Evolutionary conservation across 2,329 filamentous ascomycete genomes (phyloP), one percentile per base, ranked within the genome.

Genomic region (Rugonectria rugulosa): DNA sequence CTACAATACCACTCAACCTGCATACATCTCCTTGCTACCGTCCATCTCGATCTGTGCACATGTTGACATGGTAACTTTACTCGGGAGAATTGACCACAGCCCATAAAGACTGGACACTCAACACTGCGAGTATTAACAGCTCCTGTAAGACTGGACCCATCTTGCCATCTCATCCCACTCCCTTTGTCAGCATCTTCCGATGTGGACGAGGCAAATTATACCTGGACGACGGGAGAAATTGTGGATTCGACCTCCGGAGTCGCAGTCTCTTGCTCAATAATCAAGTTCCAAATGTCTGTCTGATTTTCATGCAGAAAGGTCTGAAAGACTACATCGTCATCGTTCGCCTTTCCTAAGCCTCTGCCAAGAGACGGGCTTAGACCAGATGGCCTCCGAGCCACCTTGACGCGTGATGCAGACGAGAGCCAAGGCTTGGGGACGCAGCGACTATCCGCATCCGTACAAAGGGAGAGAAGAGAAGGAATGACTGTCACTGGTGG

Each of bases 121-220:
- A 7, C 6, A 27, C 24, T 27, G 24, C 6, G 24, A n/a, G n/a
- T n/a, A n/a, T n/a, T n/a, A n/a, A n/a, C n/a, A n/a, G n/a, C n/a
- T n/a, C n/a, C n/a, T n/a, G n/a, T n/a, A n/a, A n/a, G n/a, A n/a
- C n/a, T n/a, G n/a, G n/a, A n/a, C n/a, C n/a, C n/a, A n/a, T n/a
- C n/a, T n/a, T n/a, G n/a, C n/a, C n/a, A n/a, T n/a, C 24, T 14
- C 29, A 38, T 38, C 43, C 43, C 51, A 37, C 32, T 27, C 21
- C 26, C 26, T 45, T 50, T 27, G 45, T 45, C 26, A 40, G 29
- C 41, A 50, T 45, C 52, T 45, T 55, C 45, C 52, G 26, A 50
- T 50, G 12, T 36, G n/a, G n/a, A 45, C 50, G 41, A 49, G 38
- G 46, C 20, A 49, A 49, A 41, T 47, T 19, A 15, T 24, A 37